A percentile compares a stretch with the other conserved stretches of the same genome.
Evolutionary conservation across 225 moss, liverwort and hornwort species (phyloP).

Genomic region (Bryum argenteum): DNA sequence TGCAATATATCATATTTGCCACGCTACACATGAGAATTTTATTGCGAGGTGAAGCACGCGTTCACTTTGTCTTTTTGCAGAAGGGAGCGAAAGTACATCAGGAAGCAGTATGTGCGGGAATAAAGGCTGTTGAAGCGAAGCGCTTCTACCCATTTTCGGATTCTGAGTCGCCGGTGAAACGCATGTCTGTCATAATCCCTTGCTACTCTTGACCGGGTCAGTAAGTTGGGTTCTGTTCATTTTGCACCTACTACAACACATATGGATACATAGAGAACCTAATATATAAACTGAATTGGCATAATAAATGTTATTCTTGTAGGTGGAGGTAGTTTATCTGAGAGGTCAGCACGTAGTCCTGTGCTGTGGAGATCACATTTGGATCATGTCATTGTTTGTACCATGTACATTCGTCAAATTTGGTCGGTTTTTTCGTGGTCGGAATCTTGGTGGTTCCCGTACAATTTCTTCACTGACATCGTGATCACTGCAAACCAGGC

Average conservation of each 20-base stretch:
- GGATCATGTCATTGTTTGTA: constrained; percentile 5
- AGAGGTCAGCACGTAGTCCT: constrained; percentile 1
- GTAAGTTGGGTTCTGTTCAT: constrained; percentile 43
- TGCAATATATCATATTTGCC: not conserved
- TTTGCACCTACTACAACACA: constrained; percentile 23
- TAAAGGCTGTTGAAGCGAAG: constrained; percentile 26
- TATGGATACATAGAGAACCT: not conserved
- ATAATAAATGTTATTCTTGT: not conserved
- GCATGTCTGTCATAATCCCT: constrained; percentile 51
- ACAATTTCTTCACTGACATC: not conserved
- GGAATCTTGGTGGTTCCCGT: too few species aligned
- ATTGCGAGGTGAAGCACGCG: not conserved
- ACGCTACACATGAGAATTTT: not conserved
- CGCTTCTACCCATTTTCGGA: constrained; percentile 30
- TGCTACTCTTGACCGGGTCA: constrained; percentile 50
- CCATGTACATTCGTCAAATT: not conserved
- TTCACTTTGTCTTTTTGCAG: constrained; percentile 24
- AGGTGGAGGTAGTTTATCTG: not conserved
- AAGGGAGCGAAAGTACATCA: constrained; percentile 30
- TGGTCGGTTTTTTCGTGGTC: not conserved
- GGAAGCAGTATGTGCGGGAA: constrained; percentile 25
- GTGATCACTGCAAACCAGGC: constrained; percentile 32
- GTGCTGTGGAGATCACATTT: not conserved
- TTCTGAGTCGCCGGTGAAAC: constrained; percentile 49
- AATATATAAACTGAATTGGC: not conserved